These are phyloP conservation scores for Enteropsectra breve DNA, from an alignment of 371 early-diverging fungal species.

Conservation along the genomic window DNA sequence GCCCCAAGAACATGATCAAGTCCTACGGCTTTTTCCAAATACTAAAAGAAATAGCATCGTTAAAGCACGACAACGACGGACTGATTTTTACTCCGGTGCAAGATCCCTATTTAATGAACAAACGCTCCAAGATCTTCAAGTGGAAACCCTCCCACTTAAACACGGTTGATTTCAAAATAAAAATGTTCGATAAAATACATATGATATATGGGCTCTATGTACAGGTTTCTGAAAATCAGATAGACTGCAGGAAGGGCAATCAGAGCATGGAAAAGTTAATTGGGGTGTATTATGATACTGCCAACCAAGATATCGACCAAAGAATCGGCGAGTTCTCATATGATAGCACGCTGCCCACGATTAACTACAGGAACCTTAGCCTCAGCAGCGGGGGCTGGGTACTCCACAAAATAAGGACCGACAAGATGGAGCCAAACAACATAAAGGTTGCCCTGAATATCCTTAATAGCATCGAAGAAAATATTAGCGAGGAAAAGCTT, in stretches of 20 bases:
- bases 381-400: constrained; percentile 64
- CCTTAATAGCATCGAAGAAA: constrained; percentile 67
- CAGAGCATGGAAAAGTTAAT: constrained; percentile 2
- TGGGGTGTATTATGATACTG: constrained; percentile 2
- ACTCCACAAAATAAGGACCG: constrained; percentile 72
- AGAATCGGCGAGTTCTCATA: constrained; percentile 58
- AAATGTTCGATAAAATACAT: not conserved
- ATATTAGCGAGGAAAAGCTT: constrained; percentile 63
- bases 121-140: constrained; percentile 79
- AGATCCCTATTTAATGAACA: constrained; percentile 73
- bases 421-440: constrained; percentile 73
- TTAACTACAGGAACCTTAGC: constrained; percentile 33
- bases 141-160: constrained; percentile 96
- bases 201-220: constrained; percentile 27
- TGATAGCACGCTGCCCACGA: constrained; percentile 39
- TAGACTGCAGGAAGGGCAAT: not conserved
- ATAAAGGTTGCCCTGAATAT: constrained; percentile 65
- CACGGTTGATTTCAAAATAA: constrained; percentile 75
- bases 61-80: constrained; percentile 84
- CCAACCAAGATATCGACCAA: constrained; percentile 19
- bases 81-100: constrained; percentile 79
- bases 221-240: constrained; percentile 20
- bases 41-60: constrained; percentile 48
- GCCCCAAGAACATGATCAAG: constrained; percentile 55
- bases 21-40: constrained; percentile 55